Evolutionary conservation across 2,329 filamentous ascomycete species (phyloP).

Genomic region (Fusarium pseudocircinatum): DNA sequence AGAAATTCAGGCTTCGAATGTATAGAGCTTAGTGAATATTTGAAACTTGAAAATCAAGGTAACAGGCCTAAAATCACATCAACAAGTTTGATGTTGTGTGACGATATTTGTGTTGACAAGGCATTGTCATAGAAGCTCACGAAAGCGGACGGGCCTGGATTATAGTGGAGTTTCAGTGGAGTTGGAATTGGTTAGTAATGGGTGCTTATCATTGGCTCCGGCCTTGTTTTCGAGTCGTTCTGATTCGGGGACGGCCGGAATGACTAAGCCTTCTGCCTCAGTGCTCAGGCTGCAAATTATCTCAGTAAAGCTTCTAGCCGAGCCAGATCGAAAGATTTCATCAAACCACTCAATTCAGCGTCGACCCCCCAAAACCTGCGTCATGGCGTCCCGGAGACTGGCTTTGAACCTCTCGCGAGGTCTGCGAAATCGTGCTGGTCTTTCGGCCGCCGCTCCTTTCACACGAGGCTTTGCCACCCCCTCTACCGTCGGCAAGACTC

Average conservation of each 20-base stretch:
- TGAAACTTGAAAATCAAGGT: background rate
- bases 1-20: background rate
- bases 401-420: slow-evolving; percentile 93
- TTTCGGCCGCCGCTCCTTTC: slow-evolving; percentile 80
- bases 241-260: slow-evolving; percentile 56
- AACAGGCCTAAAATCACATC: background rate
- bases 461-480: slow-evolving; percentile 92
- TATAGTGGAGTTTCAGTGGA: slow-evolving; percentile 24
- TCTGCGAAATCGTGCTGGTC: slow-evolving; percentile 86
- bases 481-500: slow-evolving; percentile 81
- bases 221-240: slow-evolving; percentile 22
- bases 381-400: slow-evolving; percentile 97
- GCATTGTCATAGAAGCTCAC: slow-evolving; percentile 10
- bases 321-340: slow-evolving; percentile 59
- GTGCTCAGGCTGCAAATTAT: slow-evolving; percentile 56
- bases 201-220: slow-evolving; percentile 48
- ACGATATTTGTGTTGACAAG: slow-evolving; percentile 7
- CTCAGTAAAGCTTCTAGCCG: slow-evolving; percentile 58
- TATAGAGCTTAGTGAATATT: background rate
- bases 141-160: slow-evolving; percentile 32
- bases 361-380: slow-evolving; percentile 61
- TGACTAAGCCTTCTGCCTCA: slow-evolving; percentile 51
- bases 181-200: slow-evolving; percentile 46
- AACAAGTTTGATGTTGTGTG: slow-evolving; percentile 4
- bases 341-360: slow-evolving; percentile 66